Percentiles rank a stretch among this genome's conserved stretches.
These are phyloP conservation scores for Phalaenopsis aphrodite DNA, from an alignment of 106 monocot genomes.

Conservation along the genomic window DNA sequence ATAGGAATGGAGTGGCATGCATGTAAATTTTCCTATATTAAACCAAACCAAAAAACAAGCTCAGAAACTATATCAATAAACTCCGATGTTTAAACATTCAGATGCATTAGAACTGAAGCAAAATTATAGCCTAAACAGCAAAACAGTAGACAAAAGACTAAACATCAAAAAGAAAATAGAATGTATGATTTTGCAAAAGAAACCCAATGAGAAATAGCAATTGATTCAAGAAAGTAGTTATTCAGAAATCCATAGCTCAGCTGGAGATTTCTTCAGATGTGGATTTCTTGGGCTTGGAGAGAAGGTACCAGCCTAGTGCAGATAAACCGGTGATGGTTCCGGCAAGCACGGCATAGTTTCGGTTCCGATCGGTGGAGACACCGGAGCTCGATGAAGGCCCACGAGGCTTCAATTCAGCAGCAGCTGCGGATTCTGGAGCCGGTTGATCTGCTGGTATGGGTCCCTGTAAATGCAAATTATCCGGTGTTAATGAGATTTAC, in stretches of 20 bases:
- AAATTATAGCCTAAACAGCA: too few species aligned
- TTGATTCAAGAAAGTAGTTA: not conserved
- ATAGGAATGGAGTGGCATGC: too few species aligned
- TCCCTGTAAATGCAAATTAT: slow-evolving; percentile 18
- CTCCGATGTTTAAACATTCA: too few species aligned
- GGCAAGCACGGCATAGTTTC: slow-evolving; percentile 40
- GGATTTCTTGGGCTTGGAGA: slow-evolving; percentile 34
- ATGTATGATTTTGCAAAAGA: not conserved
- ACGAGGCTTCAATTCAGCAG: not conserved
- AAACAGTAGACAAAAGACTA: too few species aligned
- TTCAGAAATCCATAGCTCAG: slow-evolving; percentile 2
- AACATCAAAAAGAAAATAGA: not conserved
- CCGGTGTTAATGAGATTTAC: too few species aligned
- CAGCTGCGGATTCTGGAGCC: slow-evolving; percentile 6
- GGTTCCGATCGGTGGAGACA: slow-evolving; percentile 25
- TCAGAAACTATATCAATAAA: too few species aligned
- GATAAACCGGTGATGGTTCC: slow-evolving; percentile 20
- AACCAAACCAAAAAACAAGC: too few species aligned
- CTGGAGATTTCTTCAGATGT: slow-evolving; percentile 19
- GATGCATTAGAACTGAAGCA: too few species aligned
- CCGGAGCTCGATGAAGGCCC: slow-evolving; percentile 1
- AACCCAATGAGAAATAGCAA: too few species aligned
- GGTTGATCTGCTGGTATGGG: slow-evolving; percentile 23
- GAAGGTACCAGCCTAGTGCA: slow-evolving; percentile 36
- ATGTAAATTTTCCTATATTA: too few species aligned